Conservation (phyloP, 2,329 filamentous ascomycete species). For the Magnaporthiopsis poae region DNA sequence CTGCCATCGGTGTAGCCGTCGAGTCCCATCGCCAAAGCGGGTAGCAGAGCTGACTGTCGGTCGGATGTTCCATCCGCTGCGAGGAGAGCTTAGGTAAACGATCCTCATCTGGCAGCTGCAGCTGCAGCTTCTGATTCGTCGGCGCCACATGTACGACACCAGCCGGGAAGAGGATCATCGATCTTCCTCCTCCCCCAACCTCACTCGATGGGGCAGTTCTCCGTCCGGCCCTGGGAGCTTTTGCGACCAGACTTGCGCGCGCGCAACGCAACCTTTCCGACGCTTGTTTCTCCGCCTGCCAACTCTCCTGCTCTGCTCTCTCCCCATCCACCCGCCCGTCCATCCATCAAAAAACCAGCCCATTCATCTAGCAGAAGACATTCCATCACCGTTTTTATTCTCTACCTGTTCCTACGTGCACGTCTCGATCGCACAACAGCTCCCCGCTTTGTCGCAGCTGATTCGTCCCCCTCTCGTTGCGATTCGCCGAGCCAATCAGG, state of each 20-base stretch:
- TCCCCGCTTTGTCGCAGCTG: neutral
- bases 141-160: conserved; percentile 2
- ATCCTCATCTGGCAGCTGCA: neutral
- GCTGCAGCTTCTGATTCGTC: conserved; percentile 9
- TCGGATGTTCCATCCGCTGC: neutral
- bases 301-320: neutral
- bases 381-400: neutral
- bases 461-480: neutral
- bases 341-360: neutral
- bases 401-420: neutral
- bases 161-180: neutral
- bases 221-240: neutral
- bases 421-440: neutral
- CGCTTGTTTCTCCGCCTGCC: neutral
- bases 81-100: neutral
- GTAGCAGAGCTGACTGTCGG: neutral
- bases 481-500: conserved; percentile 4
- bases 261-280: neutral
- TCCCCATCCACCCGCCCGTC: neutral
- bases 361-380: neutral
- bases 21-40: neutral
- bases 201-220: neutral
- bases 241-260: neutral
- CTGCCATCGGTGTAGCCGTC: neutral
- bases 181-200: neutral